These are phyloP conservation scores for Boechera retrofracta DNA, from an alignment of 345 rosid genomes.

Conservation along the genomic window DNA sequence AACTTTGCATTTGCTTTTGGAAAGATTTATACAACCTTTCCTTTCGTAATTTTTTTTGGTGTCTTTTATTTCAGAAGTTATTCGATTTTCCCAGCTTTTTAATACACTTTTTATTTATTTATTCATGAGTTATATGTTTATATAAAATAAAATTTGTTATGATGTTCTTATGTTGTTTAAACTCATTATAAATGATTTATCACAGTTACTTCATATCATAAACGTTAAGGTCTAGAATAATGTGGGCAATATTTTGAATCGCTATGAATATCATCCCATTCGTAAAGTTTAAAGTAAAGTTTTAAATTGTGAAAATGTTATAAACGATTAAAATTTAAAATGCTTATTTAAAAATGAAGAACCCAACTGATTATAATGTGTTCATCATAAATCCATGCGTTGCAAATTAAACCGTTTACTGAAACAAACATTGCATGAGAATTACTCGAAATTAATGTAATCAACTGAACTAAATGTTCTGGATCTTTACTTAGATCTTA, in stretches of 20 bases:
- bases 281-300: not conserved
- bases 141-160: not conserved
- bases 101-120: not conserved
- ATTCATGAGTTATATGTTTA: not conserved
- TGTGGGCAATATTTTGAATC: no score
- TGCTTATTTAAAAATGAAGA: not conserved
- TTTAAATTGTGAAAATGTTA: no score
- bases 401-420: not conserved
- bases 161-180: no score
- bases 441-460: not conserved
- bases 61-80: conserved; percentile 2
- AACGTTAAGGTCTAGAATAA: no score
- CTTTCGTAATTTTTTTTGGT: not conserved
- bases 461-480: not conserved
- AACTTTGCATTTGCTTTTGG: conserved; percentile 40
- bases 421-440: not conserved
- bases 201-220: no score
- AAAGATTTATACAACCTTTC: conserved; percentile 20
- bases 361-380: not conserved
- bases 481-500: not conserved
- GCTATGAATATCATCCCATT: not conserved
- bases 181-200: no score
- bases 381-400: not conserved
- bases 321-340: not conserved
- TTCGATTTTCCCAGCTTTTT: conserved; percentile 15